phyloP scores from a whole-genome alignment of 257 asterid genomes.

The Solanum bulbocastanum region DNA sequence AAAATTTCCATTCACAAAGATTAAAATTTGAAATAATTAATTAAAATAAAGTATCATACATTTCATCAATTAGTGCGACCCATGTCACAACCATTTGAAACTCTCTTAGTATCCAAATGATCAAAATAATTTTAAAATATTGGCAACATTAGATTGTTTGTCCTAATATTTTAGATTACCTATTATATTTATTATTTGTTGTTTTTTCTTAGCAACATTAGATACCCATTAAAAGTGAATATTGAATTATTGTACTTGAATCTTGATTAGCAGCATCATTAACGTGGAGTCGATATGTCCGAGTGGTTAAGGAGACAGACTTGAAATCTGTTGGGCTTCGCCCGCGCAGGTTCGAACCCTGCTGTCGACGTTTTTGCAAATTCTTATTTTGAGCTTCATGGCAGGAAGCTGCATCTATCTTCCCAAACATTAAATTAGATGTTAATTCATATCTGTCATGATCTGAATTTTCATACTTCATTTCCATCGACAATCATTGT shows the following conservation, averaged over 20 bases:
- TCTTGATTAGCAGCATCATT: background rate
- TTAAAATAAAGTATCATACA: too few species aligned
- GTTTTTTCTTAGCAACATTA: background rate
- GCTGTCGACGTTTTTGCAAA: background rate
- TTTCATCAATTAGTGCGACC: too few species aligned
- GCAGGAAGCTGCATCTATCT: background rate
- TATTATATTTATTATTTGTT: background rate
- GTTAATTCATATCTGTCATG: too few species aligned
- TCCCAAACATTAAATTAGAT: background rate
- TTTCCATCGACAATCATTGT: background rate
- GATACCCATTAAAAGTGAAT: background rate
- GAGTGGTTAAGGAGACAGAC: conserved; percentile 99
- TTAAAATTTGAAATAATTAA: too few species aligned
- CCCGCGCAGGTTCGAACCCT: background rate
- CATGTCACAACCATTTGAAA: background rate
- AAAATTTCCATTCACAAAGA: too few species aligned
- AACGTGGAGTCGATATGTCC: conserved; percentile 54
- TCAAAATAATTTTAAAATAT: background rate
- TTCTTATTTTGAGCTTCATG: background rate
- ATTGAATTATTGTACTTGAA: background rate
- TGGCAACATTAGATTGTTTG: too few species aligned
- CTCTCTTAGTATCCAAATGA: background rate
- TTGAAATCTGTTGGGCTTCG: conserved; percentile 50
- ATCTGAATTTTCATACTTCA: too few species aligned
- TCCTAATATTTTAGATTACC: background rate